Evolutionary conservation across 2,329 filamentous ascomycete genomes (phyloP).

Genomic region (Aspergillus felis): DNA sequence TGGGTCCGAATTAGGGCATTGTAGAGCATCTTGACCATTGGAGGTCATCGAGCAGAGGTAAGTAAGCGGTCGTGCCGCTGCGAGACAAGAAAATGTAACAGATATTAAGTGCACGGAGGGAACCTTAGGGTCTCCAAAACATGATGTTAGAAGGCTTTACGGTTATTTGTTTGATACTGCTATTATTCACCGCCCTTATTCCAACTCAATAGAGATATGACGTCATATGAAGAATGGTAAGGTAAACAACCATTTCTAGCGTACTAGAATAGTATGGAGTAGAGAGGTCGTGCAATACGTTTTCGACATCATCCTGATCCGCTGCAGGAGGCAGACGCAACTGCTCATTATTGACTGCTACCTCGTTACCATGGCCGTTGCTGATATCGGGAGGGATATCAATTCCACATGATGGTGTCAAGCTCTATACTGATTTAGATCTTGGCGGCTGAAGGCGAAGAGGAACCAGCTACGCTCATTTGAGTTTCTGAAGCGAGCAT

Average conservation of each 20-base stretch:
- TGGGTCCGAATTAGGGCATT: constrained; percentile 71
- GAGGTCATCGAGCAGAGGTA: not conserved
- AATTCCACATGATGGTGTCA: not conserved
- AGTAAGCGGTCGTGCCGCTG: not conserved
- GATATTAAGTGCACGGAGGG: not conserved
- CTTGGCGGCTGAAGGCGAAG: not conserved
- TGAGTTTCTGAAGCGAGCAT: too few species aligned
- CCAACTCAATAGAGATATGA: not conserved
- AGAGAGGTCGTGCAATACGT: too few species aligned
- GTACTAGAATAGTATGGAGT: too few species aligned
- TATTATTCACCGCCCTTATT: not conserved
- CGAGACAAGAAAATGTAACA: not conserved
- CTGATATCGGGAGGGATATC: not conserved
- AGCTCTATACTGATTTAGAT: not conserved
- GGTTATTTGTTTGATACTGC: not conserved
- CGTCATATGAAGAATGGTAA: too few species aligned
- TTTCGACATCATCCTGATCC: too few species aligned
- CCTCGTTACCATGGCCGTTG: not conserved
- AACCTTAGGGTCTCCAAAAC: too few species aligned
- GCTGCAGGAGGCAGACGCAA: too few species aligned
- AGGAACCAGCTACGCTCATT: not conserved
- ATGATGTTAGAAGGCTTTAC: not conserved
- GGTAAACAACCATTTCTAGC: too few species aligned
- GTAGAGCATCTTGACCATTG: constrained; percentile 27
- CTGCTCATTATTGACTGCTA: not conserved